These are phyloP conservation scores for Candida tropicalis DNA, from an alignment of 1,139 yeast species.

Conservation along the genomic window DNA sequence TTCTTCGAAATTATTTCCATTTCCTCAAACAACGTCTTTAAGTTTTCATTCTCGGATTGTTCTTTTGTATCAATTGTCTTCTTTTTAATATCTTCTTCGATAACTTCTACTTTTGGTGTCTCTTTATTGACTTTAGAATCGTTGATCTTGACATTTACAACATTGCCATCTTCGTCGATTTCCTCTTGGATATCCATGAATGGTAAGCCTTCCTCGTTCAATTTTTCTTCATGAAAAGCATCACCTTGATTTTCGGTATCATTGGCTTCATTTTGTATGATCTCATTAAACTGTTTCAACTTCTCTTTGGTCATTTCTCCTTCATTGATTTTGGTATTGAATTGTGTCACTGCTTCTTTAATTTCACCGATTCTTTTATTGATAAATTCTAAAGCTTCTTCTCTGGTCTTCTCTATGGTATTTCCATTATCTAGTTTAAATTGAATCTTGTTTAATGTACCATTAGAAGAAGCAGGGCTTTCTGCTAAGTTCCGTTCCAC, in stretches of 20 bases:
- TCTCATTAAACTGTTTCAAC: constrained; percentile 29
- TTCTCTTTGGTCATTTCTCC: constrained; percentile 43
- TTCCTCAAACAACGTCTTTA: constrained; percentile 49
- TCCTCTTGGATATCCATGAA: constrained; percentile 83
- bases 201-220: constrained; percentile 52
- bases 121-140: constrained; percentile 13
- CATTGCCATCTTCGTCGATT: constrained; percentile 77
- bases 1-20: constrained; percentile 41
- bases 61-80: background rate
- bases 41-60: constrained; percentile 28
- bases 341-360: constrained; percentile 35
- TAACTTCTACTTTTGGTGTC: constrained; percentile 3
- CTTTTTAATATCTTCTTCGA: constrained; percentile 1
- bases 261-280: constrained; percentile 11
- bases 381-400: constrained; percentile 50
- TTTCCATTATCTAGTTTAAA: constrained; percentile 63
- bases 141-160: constrained; percentile 44
- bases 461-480: constrained; percentile 5
- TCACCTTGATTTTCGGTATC: constrained; percentile 19
- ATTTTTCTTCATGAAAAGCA: constrained; percentile 1
- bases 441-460: constrained; percentile 28
- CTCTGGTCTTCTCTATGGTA: constrained; percentile 49
- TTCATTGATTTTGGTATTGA: constrained; percentile 45
- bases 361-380: constrained; percentile 38
- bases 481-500: constrained; percentile 12